Conservation (phyloP, 2,329 filamentous ascomycete species). For the Aspergillus caelatus region DNA sequence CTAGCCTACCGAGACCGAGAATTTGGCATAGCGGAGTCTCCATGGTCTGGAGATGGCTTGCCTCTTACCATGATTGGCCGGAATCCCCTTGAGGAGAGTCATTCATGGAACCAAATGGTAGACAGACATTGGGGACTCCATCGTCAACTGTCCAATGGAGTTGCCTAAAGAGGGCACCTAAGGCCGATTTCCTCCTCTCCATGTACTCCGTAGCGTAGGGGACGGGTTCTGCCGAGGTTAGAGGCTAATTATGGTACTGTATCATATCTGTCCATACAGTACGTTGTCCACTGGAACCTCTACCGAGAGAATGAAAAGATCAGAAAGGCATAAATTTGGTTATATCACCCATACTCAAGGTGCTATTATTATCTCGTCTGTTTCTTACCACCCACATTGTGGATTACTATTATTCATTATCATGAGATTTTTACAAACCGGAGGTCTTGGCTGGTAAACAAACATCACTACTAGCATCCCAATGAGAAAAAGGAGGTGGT, state of each 20-base stretch:
- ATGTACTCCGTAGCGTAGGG: not conserved
- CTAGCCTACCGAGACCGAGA: conserved; percentile 5
- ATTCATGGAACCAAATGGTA: conserved; percentile 7
- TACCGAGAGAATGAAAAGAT: not conserved
- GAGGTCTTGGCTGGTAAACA: not conserved
- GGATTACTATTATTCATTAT: not conserved
- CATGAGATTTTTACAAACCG: not conserved
- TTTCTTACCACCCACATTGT: not conserved
- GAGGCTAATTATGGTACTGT: not conserved
- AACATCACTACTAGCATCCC: not conserved
- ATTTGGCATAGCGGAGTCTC: conserved; percentile 3
- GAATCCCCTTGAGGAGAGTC: not conserved
- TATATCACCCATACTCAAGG: not conserved
- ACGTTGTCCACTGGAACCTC: not conserved
- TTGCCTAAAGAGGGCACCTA: conserved; percentile 3
- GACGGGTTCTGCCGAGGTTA: conserved; percentile 6
- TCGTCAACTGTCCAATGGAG: not conserved
- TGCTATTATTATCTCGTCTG: conserved; percentile 6
- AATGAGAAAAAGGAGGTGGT: not conserved
- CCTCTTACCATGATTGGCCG: conserved; percentile 3
- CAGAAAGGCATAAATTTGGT: not conserved
- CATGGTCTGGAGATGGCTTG: conserved; percentile 8
- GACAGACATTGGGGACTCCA: conserved; percentile 1
- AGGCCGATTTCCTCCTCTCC: not conserved
- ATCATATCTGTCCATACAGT: not conserved